These are phyloP conservation scores for Kurtzmaniella quercitrusa DNA, from an alignment of 1,139 yeast species.

Conservation along the genomic window DNA sequence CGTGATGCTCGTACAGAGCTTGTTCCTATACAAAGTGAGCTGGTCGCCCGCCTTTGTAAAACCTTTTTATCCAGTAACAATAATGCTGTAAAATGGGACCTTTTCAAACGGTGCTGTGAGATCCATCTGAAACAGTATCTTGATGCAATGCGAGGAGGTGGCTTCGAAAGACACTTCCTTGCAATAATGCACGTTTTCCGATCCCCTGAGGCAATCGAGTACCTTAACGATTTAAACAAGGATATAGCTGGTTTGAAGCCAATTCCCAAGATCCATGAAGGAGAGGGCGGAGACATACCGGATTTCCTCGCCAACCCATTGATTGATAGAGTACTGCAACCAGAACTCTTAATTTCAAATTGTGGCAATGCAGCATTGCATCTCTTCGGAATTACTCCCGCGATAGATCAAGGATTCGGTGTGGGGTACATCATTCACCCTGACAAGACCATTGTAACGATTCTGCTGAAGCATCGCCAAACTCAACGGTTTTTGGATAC, in stretches of 20 bases:
- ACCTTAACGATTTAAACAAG: constrained; percentile 40
- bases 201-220: constrained; percentile 26
- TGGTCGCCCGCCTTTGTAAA: constrained; percentile 53
- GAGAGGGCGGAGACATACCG: constrained; percentile 49
- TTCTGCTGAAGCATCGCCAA: constrained; percentile 72
- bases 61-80: constrained; percentile 53
- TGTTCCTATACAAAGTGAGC: constrained; percentile 58
- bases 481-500: constrained; percentile 66
- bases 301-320: constrained; percentile 61
- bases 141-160: constrained; percentile 56
- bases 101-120: constrained; percentile 49
- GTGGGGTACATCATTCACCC: constrained; percentile 71
- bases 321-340: constrained; percentile 36
- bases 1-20: constrained; percentile 67
- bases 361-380: constrained; percentile 79
- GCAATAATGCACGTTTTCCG: constrained; percentile 50
- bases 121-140: constrained; percentile 47
- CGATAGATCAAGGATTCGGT: constrained; percentile 71
- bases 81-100: constrained; percentile 44
- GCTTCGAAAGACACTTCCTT: constrained; percentile 69
- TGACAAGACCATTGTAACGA: constrained; percentile 55
- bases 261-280: constrained; percentile 8
- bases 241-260: constrained; percentile 21
- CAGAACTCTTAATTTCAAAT: constrained; percentile 47
- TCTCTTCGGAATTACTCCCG: constrained; percentile 74